These are phyloP conservation scores for Russula sp. DNA, from an alignment of 768 basidiomycete species.

Conservation along the genomic window DNA sequence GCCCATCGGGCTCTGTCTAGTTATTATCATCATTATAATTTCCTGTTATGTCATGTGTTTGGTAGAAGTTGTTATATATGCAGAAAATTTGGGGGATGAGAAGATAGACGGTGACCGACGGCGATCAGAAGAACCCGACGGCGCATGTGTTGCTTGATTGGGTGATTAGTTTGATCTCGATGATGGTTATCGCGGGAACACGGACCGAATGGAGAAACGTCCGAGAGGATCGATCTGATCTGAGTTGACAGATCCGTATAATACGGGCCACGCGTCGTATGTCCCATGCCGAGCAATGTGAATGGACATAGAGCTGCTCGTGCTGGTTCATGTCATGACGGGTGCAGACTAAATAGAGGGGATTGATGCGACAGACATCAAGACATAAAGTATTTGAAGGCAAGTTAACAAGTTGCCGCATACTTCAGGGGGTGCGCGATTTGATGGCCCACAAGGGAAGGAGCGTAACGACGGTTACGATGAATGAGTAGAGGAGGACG, in stretches of 20 bases:
- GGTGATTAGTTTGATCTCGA: no score
- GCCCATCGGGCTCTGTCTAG: background rate
- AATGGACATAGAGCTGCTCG: background rate
- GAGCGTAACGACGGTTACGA: background rate
- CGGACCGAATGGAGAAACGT: constrained; percentile 1
- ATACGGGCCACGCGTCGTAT: constrained; percentile 8
- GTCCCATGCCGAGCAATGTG: background rate
- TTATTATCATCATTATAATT: constrained; percentile 11
- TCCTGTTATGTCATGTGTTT: background rate
- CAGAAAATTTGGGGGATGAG: background rate
- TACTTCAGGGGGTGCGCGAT: background rate
- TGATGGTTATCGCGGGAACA: background rate
- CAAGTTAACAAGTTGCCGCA: background rate
- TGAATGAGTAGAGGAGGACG: background rate
- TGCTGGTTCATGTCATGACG: background rate
- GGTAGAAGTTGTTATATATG: no score
- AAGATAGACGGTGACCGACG: background rate
- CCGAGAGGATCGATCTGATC: constrained; percentile 10
- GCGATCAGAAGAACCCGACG: constrained; percentile 2
- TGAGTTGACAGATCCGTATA: constrained; percentile 13
- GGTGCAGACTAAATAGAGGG: background rate
- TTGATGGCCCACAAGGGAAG: constrained; percentile 1
- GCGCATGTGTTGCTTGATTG: background rate
- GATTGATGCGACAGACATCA: background rate
- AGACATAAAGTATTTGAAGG: background rate